Evolutionary conservation across 2,329 filamentous ascomycete species (phyloP).

Genomic region (Fusarium penzigii): DNA sequence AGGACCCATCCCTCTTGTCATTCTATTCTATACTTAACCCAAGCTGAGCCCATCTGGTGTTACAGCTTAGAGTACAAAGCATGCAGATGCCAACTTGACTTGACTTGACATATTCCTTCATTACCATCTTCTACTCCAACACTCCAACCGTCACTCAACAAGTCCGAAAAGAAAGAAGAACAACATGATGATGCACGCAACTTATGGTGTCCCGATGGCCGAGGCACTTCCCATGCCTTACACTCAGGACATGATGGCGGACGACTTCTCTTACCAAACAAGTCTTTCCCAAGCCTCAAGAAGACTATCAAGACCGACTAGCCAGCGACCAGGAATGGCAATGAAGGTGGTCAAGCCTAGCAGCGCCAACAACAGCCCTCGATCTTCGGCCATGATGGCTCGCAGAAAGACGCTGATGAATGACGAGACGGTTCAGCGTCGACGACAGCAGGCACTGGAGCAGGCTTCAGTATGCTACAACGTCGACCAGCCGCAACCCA

Average conservation of each 20-base stretch:
- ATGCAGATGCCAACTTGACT: background rate
- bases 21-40: slow-evolving; percentile 35
- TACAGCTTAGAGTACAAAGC: background rate
- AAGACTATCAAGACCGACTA: slow-evolving; percentile 51
- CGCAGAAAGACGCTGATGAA: slow-evolving; percentile 60
- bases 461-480: slow-evolving; percentile 37
- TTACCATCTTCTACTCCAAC: background rate
- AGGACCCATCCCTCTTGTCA: slow-evolving; percentile 17
- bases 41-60: slow-evolving; percentile 24
- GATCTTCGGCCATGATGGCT: slow-evolving; percentile 48
- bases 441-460: slow-evolving; percentile 50
- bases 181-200: slow-evolving; percentile 37
- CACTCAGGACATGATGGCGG: slow-evolving; percentile 44
- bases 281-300: slow-evolving; percentile 47
- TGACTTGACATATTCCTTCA: slow-evolving; percentile 2
- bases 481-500: slow-evolving; percentile 18
- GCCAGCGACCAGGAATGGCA: slow-evolving; percentile 49
- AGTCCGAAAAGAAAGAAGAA: background rate
- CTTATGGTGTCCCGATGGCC: slow-evolving; percentile 27
- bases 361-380: slow-evolving; percentile 70
- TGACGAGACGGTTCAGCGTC: slow-evolving; percentile 46
- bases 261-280: slow-evolving; percentile 55
- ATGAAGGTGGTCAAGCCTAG: slow-evolving; percentile 66
- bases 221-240: slow-evolving; percentile 29
- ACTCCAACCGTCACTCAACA: background rate